A percentile compares a stretch with the other conserved stretches of the same genome.
Conservation (phyloP, 257 asterid genomes). For the Solanum ahanhuiri region DNA sequence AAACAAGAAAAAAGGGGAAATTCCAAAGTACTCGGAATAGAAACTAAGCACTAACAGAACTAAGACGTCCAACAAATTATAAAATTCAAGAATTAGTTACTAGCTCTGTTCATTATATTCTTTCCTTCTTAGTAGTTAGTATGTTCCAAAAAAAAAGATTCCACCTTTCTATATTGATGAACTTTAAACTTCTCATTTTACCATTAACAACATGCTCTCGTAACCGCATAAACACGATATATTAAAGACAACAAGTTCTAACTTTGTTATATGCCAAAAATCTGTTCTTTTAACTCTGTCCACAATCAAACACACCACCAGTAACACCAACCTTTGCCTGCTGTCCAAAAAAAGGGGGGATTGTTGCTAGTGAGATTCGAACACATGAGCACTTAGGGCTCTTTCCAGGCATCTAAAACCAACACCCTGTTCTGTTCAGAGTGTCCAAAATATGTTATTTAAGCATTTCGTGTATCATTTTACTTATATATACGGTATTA, state of each 20-base stretch:
- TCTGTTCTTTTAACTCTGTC: not conserved
- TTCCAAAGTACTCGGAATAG: not conserved
- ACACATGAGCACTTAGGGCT: no score
- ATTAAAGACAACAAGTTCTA: not conserved
- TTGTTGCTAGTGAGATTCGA: no score
- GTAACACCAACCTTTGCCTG: not conserved
- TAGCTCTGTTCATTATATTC: not conserved
- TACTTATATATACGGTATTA: no score
- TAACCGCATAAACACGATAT: not conserved
- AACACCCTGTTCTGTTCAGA: no score
- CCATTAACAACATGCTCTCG: not conserved
- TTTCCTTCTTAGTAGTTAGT: not conserved
- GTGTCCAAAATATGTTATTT: no score
- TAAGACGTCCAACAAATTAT: not conserved
- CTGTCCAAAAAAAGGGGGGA: no score
- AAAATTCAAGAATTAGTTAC: not conserved
- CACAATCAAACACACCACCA: not conserved
- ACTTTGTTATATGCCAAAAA: not conserved
- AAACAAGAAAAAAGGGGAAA: not conserved
- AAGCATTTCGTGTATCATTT: no score
- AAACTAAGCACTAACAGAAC: not conserved
- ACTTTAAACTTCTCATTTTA: not conserved
- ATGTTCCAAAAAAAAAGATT: not conserved
- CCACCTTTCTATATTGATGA: not conserved
- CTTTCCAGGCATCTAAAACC: no score